Evolutionary conservation across 176 grass and related monocot genomes (phyloP).

Genomic region (Luzula sylvatica): DNA sequence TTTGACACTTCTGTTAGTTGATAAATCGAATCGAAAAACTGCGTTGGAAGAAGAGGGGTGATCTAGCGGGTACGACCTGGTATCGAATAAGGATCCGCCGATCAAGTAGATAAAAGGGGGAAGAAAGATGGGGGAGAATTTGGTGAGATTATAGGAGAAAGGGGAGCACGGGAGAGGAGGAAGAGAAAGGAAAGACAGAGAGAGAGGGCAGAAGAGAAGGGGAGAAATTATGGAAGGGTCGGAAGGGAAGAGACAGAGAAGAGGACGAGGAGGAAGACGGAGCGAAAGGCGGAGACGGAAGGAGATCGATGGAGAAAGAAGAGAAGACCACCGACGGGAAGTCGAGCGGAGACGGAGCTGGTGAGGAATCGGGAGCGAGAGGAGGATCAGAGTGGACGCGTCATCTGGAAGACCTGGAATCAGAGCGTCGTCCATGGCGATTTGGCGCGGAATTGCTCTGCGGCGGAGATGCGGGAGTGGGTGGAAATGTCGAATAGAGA

Average conservation of each 20-base stretch:
- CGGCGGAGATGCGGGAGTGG: too few species aligned
- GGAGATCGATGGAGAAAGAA: constrained; percentile 42
- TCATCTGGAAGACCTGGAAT: constrained; percentile 76
- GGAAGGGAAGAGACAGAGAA: constrained; percentile 69
- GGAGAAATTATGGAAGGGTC: constrained; percentile 65
- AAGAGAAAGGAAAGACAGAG: constrained; percentile 45
- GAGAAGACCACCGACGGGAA: constrained; percentile 46
- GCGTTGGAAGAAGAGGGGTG: constrained; percentile 53
- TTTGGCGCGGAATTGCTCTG: too few species aligned
- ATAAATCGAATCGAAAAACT: constrained; percentile 51
- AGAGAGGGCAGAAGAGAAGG: constrained; percentile 58
- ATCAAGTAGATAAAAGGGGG: constrained; percentile 60
- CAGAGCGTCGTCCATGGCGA: constrained; percentile 33
- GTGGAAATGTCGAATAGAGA: too few species aligned
- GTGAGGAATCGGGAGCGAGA: constrained; percentile 53
- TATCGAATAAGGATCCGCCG: constrained; percentile 75
- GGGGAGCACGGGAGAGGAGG: constrained; percentile 68
- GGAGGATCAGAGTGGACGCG: constrained; percentile 51
- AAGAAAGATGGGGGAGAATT: constrained; percentile 40
- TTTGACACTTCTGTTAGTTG: constrained; percentile 9
- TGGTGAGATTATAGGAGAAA: constrained; percentile 55
- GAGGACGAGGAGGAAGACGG: constrained; percentile 41
- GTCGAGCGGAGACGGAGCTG: constrained; percentile 63
- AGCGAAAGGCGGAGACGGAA: constrained; percentile 63
- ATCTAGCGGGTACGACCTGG: constrained; percentile 57